Evolutionary conservation across 1,284 basidiomycete species (phyloP), one percentile per base, ranked within the genome.

Genomic region (Psilocybe mexicana): DNA sequence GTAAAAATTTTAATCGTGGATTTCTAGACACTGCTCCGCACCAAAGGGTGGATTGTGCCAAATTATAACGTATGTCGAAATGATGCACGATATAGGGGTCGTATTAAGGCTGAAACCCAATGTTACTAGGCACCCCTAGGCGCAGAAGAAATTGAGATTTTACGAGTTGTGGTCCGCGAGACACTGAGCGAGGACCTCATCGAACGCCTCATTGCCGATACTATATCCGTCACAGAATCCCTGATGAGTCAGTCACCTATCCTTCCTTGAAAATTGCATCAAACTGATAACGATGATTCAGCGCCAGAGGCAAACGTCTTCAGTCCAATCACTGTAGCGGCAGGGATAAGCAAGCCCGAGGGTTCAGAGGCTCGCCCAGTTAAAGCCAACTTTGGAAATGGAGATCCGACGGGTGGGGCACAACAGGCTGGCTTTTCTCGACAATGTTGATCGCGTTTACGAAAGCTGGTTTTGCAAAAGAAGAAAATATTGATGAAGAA

Each of bases 31-130:
- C 69, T 84, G 51, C 71, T 87, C 14, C 73, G 82, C 45, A 75
- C 76, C 24, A 84, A 82, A 66, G 81, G 83, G 6, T 87, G 83
- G 83, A 85, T 87, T 59, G 81, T 87, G 2, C 86, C 86, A 8
- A 88, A 81, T 69, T 87, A 87, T 64, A 75, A 77, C 40, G 74
- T 73, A 56, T 33, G 30, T 33, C 30, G 4, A 33, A 6, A 23
- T 68, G 65, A 35, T 8, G 18, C 36, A n/a, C 36, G 23, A 2
- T 46, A n/a, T 40, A n/a, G 1, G 35, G 14, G 23, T 12, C 11
- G 14, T 28, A 38, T 6, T 33, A 7, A 3, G 18, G 45, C 18
- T 26, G 40, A 18, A 28, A 49, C 26, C 23, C 6, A 24, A 25
- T 14, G 42, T 49, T 38, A 36, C 12, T 36, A 73, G 74, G 78